These are phyloP conservation scores for Athelia psychrophila DNA, from an alignment of 1,284 basidiomycete genomes.

Conservation along the genomic window DNA sequence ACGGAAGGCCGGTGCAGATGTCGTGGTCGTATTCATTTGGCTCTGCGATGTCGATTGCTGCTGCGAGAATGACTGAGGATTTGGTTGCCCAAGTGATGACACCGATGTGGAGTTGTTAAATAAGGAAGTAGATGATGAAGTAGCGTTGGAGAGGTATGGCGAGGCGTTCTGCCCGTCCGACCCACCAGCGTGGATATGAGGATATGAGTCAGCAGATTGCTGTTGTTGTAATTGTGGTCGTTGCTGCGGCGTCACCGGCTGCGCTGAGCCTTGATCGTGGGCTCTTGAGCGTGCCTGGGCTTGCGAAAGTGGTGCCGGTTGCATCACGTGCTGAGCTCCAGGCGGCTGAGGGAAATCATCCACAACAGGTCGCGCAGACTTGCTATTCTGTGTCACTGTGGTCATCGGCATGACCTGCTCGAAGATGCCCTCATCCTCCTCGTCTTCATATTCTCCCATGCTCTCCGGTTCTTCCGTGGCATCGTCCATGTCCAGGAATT, in stretches of 20 bases:
- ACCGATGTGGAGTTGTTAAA: no score
- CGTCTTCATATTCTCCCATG: slow-evolving; percentile 27
- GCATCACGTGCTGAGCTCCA: no score
- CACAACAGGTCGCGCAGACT: slow-evolving; percentile 27
- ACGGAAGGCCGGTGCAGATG: slow-evolving; percentile 48
- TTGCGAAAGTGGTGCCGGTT: slow-evolving; percentile 2
- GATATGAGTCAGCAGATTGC: no score
- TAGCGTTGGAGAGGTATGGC: slow-evolving; percentile 18
- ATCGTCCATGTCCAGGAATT: slow-evolving; percentile 66
- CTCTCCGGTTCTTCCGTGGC: slow-evolving; percentile 42
- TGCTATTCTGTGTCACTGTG: slow-evolving; percentile 12
- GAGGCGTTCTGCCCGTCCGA: no score
- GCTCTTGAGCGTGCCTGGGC: slow-evolving; percentile 14
- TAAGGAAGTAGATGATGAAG: slow-evolving; percentile 7
- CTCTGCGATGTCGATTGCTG: slow-evolving; percentile 12
- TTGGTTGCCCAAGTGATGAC: no score
- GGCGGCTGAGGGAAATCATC: slow-evolving; percentile 42
- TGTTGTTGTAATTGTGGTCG: no score
- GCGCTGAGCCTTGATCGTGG: slow-evolving; percentile 9
- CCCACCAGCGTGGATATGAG: no score
- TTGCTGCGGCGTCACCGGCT: no score
- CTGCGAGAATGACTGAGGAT: slow-evolving; percentile 9
- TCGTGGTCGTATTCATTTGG: slow-evolving; percentile 5
- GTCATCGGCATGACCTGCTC: slow-evolving; percentile 21
- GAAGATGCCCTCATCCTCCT: slow-evolving; percentile 12